These are phyloP conservation scores for Podospora fimiseda DNA, from an alignment of 495 filamentous ascomycete genomes.

Conservation along the genomic window DNA sequence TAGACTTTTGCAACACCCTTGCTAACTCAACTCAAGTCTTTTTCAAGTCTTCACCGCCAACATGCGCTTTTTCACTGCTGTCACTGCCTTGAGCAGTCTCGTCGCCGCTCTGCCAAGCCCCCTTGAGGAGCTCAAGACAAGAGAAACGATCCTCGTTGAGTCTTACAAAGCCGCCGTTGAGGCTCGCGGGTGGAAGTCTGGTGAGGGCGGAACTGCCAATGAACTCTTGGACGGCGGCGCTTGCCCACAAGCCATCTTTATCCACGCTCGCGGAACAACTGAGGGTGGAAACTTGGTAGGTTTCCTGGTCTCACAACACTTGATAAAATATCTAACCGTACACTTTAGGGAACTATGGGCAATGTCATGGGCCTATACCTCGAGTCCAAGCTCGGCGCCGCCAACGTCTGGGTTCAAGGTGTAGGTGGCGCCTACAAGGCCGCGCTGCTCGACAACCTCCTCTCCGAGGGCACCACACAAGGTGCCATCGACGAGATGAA, in stretches of 20 bases:
- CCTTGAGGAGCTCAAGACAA: constrained; percentile 10
- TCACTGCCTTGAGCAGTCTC: constrained; percentile 6
- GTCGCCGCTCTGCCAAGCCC: constrained; percentile 11
- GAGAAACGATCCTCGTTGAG: constrained; percentile 7
- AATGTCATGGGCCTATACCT: constrained; percentile 27
- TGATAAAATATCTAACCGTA: too few species aligned
- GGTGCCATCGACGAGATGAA: constrained; percentile 32
- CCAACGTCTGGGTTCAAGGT: constrained; percentile 31
- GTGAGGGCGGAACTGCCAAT: constrained; percentile 3
- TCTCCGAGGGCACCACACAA: constrained; percentile 27
- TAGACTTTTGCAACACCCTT: neutral
- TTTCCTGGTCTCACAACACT: neutral
- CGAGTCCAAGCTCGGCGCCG: constrained; percentile 19
- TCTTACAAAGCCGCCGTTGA: neutral
- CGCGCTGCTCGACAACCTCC: constrained; percentile 30
- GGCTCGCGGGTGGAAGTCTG: constrained; percentile 1
- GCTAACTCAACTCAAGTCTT: neutral
- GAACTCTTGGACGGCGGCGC: constrained; percentile 11
- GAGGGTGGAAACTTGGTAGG: constrained; percentile 46
- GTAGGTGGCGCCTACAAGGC: constrained; percentile 34
- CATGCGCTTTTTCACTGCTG: constrained; percentile 5
- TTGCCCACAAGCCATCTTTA: constrained; percentile 46
- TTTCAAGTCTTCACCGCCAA: neutral
- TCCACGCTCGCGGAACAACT: constrained; percentile 40
- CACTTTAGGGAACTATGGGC: constrained; percentile 25